These are phyloP conservation scores for Tulasnella sp. DNA, from an alignment of 768 basidiomycete species.

Conservation along the genomic window DNA sequence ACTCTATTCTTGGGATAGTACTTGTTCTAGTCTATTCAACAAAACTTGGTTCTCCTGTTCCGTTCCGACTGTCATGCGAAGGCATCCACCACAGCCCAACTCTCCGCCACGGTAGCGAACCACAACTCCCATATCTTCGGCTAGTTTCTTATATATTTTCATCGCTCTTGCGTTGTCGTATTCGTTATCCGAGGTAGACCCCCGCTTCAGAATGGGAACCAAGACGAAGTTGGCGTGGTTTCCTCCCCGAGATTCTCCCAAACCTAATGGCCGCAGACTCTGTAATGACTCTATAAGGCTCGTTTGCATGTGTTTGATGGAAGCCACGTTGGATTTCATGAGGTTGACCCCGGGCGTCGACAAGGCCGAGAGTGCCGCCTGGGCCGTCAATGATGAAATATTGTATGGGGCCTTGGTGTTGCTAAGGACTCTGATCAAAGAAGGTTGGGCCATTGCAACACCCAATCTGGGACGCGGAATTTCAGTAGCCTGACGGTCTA, in stretches of 20 bases:
- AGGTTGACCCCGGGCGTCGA: conserved; percentile 49
- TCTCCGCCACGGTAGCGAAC: conserved; percentile 85
- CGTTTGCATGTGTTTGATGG: conserved; percentile 51
- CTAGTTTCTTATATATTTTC: conserved; percentile 68
- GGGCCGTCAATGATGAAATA: conserved; percentile 81
- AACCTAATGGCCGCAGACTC: conserved; percentile 36
- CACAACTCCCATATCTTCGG: conserved; percentile 79
- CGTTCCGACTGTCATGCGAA: conserved; percentile 85
- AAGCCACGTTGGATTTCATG: conserved; percentile 60
- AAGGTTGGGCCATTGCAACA: conserved; percentile 80
- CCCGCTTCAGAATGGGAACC: conserved; percentile 58
- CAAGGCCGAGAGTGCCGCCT: conserved; percentile 72
- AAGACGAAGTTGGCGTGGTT: conserved; percentile 89
- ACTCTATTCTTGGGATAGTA: background rate
- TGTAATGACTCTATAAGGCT: conserved; percentile 46
- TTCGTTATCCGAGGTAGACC: conserved; percentile 31
- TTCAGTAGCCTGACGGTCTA: background rate
- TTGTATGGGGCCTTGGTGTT: conserved; percentile 99
- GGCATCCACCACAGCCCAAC: conserved; percentile 73
- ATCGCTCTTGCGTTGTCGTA: conserved; percentile 32
- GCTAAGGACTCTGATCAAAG: conserved; percentile 79
- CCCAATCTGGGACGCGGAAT: conserved; percentile 54
- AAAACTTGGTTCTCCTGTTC: conserved; percentile 64
- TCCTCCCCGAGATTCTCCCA: conserved; percentile 66
- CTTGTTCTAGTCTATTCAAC: conserved; percentile 45